A percentile compares a stretch with the other conserved stretches of the same genome.
phyloP scores from a whole-genome alignment of 352 stramenopile species.

The Pythium phragmitis region DNA sequence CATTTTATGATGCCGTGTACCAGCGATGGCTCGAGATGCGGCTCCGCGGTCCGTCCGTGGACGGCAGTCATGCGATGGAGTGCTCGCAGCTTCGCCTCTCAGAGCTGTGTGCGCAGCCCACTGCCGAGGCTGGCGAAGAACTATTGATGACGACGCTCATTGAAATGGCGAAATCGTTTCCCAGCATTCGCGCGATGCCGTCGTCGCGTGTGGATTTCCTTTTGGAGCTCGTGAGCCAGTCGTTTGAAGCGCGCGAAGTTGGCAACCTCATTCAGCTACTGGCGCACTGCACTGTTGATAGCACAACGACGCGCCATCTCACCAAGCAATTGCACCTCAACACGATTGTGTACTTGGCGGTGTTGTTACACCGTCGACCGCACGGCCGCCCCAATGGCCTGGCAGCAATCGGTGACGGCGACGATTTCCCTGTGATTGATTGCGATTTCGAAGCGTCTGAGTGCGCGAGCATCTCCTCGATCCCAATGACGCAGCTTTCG shows the following conservation, averaged over 20 bases:
- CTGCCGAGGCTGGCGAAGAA: slow-evolving; percentile 28
- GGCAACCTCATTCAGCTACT: slow-evolving; percentile 69
- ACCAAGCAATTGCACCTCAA: slow-evolving; percentile 55
- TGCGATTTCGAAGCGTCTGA: slow-evolving; percentile 50
- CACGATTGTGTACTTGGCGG: slow-evolving; percentile 62
- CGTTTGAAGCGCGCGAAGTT: slow-evolving; percentile 43
- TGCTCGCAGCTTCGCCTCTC: slow-evolving; percentile 19
- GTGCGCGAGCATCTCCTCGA: slow-evolving; percentile 40
- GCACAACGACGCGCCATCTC: slow-evolving; percentile 38
- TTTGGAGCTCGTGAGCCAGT: slow-evolving; percentile 25
- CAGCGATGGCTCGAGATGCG: slow-evolving; percentile 81
- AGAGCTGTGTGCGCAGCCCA: slow-evolving; percentile 14
- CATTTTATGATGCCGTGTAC: slow-evolving; percentile 80
- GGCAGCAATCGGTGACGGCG: slow-evolving; percentile 29
- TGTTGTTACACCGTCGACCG: slow-evolving; percentile 50
- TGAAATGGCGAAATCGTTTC: slow-evolving; percentile 59
- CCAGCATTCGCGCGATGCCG: slow-evolving; percentile 20
- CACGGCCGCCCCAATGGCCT: neutral
- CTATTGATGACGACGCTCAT: slow-evolving; percentile 72
- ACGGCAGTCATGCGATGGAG: slow-evolving; percentile 19
- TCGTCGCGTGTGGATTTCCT: slow-evolving; percentile 24
- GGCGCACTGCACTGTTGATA: slow-evolving; percentile 46
- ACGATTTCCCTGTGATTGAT: slow-evolving; percentile 72
- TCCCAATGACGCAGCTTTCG: slow-evolving; percentile 69
- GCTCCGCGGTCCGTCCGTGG: slow-evolving; percentile 40